These are phyloP conservation scores for Dunaliella primolecta DNA, from an alignment of 139 green algal genomes.

Conservation along the genomic window DNA sequence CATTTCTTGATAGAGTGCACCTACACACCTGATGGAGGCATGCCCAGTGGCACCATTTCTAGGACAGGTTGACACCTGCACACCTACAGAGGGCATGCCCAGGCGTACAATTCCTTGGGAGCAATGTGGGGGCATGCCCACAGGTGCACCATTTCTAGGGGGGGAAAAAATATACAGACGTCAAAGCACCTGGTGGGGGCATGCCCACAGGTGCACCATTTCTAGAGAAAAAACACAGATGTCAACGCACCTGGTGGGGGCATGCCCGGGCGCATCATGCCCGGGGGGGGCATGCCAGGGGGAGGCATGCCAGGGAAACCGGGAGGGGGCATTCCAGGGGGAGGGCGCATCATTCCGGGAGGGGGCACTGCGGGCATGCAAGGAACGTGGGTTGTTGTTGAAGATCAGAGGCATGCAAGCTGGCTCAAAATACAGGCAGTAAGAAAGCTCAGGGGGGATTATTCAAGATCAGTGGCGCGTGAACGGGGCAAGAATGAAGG, in stretches of 20 bases:
- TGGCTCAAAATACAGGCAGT: no score
- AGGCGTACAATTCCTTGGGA: not conserved
- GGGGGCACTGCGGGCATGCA: not conserved
- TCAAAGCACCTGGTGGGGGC: no score
- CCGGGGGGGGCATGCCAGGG: constrained; percentile 43
- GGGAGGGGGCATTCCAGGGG: constrained; percentile 22
- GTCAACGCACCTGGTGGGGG: constrained; percentile 36
- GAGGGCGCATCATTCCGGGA: constrained; percentile 16
- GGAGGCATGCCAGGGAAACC: constrained; percentile 7
- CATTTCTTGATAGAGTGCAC: no score
- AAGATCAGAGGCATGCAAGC: not conserved
- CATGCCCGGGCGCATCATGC: constrained; percentile 45
- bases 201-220: not conserved
- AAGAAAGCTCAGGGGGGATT: no score
- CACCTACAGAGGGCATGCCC: not conserved
- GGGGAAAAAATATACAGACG: no score
- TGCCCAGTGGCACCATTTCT: no score
- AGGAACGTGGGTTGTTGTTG: not conserved
- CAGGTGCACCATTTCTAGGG: not conserved
- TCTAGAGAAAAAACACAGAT: not conserved
- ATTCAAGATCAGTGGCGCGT: not conserved
- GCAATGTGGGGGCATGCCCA: constrained; percentile 17
- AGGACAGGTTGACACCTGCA: not conserved
- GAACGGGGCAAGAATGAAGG: not conserved
- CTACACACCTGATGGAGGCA: no score